These are phyloP conservation scores for Geotrichum restrictum DNA, from an alignment of 1,139 yeast species.

Conservation along the genomic window DNA sequence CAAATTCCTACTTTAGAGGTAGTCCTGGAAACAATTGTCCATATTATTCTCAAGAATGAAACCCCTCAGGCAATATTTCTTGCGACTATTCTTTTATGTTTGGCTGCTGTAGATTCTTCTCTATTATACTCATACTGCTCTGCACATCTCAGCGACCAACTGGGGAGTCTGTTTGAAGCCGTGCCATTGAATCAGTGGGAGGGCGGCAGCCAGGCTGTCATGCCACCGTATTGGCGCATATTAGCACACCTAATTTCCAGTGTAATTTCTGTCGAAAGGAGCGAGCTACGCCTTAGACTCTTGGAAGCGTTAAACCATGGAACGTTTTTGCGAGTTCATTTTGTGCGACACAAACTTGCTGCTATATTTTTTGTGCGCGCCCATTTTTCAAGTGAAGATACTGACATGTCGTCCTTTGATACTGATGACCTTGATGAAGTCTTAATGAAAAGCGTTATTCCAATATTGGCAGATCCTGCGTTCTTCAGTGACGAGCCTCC, in stretches of 20 bases:
- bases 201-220: too few relatives aligned
- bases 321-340: neutral
- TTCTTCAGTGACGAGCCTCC: neutral
- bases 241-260: neutral
- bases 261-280: neutral
- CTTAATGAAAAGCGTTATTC: neutral
- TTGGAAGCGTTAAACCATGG: slow-evolving; percentile 4
- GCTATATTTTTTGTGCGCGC: neutral
- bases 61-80: neutral
- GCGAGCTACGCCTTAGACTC: slow-evolving; percentile 1
- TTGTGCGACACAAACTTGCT: slow-evolving; percentile 1
- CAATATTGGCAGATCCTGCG: neutral
- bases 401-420: neutral
- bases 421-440: neutral
- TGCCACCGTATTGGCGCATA: neutral
- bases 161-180: neutral
- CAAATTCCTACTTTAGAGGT: neutral
- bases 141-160: neutral
- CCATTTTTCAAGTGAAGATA: neutral
- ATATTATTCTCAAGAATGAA: neutral
- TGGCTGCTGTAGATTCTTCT: slow-evolving; percentile 6
- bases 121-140: neutral
- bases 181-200: slow-evolving; percentile 3
- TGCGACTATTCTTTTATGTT: neutral
- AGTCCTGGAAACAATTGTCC: neutral